A percentile compares a stretch with the other conserved stretches of the same genome.
phyloP scores from a whole-genome alignment of 208 protist species.

The Trypanosomatidae sp. region DNA sequence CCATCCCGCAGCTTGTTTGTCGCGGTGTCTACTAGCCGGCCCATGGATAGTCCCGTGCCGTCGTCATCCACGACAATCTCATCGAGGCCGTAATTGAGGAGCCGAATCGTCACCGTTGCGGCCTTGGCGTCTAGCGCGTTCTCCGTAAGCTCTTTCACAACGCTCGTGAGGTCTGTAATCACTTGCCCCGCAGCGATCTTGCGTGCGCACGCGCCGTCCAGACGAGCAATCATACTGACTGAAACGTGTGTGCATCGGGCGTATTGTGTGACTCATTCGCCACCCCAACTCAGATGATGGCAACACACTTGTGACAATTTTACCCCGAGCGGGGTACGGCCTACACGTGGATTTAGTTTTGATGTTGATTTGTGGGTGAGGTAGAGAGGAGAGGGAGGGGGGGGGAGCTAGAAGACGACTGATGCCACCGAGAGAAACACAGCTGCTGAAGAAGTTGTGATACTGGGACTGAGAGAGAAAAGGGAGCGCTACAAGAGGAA shows the following conservation, averaged over 20 bases:
- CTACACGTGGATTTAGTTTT: not conserved
- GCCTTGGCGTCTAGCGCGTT: constrained; percentile 86
- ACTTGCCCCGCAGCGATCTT: constrained; percentile 84
- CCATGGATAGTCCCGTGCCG: constrained; percentile 64
- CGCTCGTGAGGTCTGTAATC: constrained; percentile 78
- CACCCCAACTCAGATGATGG: not conserved
- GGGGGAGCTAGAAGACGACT: not conserved
- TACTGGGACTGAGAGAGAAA: not conserved
- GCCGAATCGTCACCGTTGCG: constrained; percentile 49
- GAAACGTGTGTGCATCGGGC: not conserved
- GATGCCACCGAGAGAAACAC: not conserved
- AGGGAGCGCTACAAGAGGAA: not conserved
- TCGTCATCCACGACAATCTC: constrained; percentile 85
- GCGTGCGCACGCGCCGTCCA: constrained; percentile 71
- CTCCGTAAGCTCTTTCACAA: constrained; percentile 88
- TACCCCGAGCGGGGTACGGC: not conserved
- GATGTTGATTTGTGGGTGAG: not conserved
- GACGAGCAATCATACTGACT: constrained; percentile 54
- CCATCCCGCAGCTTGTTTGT: constrained; percentile 26
- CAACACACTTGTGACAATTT: not conserved
- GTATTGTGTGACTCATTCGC: not conserved
- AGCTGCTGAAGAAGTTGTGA: not conserved
- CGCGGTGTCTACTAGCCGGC: constrained; percentile 33
- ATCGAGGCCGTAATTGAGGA: constrained; percentile 69
- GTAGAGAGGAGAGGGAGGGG: not conserved